A percentile compares a stretch with the other conserved stretches of the same genome.
Evolutionary conservation across 768 basidiomycete species (phyloP).

Genomic region (Amanita muscaria): DNA sequence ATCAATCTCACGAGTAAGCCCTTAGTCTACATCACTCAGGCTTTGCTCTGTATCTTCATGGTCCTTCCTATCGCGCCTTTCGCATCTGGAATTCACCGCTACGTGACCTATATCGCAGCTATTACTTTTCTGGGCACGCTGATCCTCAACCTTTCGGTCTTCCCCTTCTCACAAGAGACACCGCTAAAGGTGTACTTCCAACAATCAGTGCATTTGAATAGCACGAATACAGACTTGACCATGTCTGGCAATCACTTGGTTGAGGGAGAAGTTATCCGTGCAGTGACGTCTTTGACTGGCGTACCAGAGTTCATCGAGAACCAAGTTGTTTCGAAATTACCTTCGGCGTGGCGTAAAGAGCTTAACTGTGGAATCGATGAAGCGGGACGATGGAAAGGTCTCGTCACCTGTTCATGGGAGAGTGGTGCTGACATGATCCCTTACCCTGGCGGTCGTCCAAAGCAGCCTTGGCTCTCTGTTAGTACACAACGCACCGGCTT

Average conservation of each 20-base stretch:
- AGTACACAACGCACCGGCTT: constrained; percentile 31
- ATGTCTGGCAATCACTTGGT: constrained; percentile 9
- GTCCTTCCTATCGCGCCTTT: constrained; percentile 60
- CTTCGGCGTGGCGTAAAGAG: constrained; percentile 35
- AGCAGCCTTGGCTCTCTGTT: constrained; percentile 35
- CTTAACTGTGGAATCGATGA: constrained; percentile 22
- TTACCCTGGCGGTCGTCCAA: constrained; percentile 22
- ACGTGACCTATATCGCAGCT: constrained; percentile 22
- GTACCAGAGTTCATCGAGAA: constrained; percentile 32
- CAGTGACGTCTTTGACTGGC: constrained; percentile 36
- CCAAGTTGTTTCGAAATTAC: constrained; percentile 39
- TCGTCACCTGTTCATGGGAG: constrained; percentile 44
- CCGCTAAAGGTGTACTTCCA: constrained; percentile 69
- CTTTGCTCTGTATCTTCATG: constrained; percentile 39
- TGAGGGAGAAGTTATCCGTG: constrained; percentile 18
- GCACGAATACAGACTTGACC: constrained; percentile 16
- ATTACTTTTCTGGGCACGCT: constrained; percentile 36
- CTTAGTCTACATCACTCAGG: constrained; percentile 42
- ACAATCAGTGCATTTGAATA: constrained; percentile 44
- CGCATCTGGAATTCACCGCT: constrained; percentile 37
- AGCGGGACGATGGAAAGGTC: constrained; percentile 20
- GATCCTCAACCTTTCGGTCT: constrained; percentile 33
- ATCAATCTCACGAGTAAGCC: neutral
- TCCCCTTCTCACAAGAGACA: constrained; percentile 53
- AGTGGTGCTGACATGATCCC: constrained; percentile 25